phyloP scores from a whole-genome alignment of 139 green algal species.

The Cymbomonas tetramitiformis region DNA sequence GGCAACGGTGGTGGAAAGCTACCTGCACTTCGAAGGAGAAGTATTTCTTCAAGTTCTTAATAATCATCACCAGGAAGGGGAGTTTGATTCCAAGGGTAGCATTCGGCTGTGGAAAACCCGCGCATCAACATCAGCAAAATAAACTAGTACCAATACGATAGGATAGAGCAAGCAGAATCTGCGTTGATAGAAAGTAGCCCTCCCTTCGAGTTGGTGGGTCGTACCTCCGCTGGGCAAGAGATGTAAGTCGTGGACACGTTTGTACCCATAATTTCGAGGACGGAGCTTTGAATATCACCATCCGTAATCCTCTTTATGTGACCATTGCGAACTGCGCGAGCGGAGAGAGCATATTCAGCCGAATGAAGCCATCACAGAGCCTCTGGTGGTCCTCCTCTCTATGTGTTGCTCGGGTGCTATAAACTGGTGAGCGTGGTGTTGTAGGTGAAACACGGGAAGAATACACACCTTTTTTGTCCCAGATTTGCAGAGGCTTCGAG shows the following conservation, averaged over 20 bases:
- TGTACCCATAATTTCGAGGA: conserved; percentile 76
- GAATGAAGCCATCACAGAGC: background rate
- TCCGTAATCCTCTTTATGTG: conserved; percentile 92
- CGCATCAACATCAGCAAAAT: too few species aligned
- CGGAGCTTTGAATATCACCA: conserved; percentile 81
- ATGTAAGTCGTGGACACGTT: conserved; percentile 88
- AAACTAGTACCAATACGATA: too few species aligned
- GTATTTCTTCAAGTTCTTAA: conserved; percentile 96
- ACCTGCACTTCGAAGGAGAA: conserved; percentile 84
- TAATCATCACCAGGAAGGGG: conserved; percentile 90
- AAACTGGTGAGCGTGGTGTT: too few species aligned
- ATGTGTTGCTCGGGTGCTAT: background rate
- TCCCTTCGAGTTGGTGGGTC: too few species aligned
- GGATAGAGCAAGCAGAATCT: too few species aligned
- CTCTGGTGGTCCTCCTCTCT: too few species aligned
- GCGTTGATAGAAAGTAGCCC: too few species aligned
- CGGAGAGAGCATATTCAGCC: background rate
- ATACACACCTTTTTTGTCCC: conserved; percentile 76
- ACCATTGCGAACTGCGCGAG: conserved; percentile 58
- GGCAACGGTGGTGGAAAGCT: background rate
- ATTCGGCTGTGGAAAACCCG: too few species aligned
- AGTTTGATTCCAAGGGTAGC: conserved; percentile 92
- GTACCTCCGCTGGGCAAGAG: conserved; percentile 74
- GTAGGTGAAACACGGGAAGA: too few species aligned
- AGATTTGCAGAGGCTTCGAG: conserved; percentile 86